Conservation (phyloP, 2,329 filamentous ascomycete species). For the Ophiocordyceps polyrhachis-furcata region DNA sequence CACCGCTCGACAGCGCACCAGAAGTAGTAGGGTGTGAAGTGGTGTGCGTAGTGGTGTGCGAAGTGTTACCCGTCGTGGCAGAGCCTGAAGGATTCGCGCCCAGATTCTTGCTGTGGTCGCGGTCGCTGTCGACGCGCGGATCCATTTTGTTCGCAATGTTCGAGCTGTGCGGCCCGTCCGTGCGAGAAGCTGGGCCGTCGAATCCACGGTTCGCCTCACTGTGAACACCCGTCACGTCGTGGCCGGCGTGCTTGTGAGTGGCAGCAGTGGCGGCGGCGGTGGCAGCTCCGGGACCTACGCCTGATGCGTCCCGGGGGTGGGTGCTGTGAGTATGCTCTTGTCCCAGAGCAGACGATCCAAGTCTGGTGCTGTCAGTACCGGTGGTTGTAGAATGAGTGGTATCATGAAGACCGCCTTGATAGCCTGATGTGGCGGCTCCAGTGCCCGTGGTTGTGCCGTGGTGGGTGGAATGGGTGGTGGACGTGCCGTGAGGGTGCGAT, state of each 20-base stretch:
- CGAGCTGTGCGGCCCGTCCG: slow-evolving; percentile 26
- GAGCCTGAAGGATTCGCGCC: slow-evolving; percentile 13
- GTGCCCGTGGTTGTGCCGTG: not conserved
- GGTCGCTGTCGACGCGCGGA: slow-evolving; percentile 34
- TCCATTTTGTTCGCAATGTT: slow-evolving; percentile 31
- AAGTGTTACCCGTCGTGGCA: slow-evolving; percentile 2
- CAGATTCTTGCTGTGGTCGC: slow-evolving; percentile 19
- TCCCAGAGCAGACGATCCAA: not conserved
- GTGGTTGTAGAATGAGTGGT: not conserved
- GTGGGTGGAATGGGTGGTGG: not conserved
- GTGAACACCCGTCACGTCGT: slow-evolving; percentile 25
- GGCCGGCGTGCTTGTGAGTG: slow-evolving; percentile 12
- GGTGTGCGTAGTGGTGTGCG: slow-evolving; percentile 1
- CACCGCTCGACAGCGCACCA: slow-evolving; percentile 5
- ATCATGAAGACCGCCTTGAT: not conserved
- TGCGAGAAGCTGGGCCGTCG: slow-evolving; percentile 10
- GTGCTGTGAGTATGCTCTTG: slow-evolving; percentile 11
- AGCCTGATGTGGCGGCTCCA: not conserved
- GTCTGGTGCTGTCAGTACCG: not conserved
- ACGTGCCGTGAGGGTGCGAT: not conserved
- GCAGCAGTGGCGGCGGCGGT: not conserved
- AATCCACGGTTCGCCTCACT: slow-evolving; percentile 3
- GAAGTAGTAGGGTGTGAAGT: not conserved
- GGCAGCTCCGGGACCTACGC: slow-evolving; percentile 6
- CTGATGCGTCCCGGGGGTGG: slow-evolving; percentile 9